Conservation (phyloP, 306 rosid genomes). For the Citrullus amarus region DNA sequence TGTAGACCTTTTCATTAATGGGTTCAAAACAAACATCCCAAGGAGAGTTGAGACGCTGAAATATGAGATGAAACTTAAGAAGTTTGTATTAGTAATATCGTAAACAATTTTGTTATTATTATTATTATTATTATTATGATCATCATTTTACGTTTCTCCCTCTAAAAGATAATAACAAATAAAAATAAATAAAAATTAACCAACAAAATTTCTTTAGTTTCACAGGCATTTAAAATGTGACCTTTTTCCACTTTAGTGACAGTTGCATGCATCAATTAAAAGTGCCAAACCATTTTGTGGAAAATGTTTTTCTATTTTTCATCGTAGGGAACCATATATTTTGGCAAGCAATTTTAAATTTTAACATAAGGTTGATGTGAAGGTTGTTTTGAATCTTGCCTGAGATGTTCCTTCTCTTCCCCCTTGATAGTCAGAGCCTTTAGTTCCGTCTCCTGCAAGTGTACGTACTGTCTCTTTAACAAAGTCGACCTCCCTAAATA, state of each 20-base stretch:
- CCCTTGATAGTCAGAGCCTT: constrained; percentile 82
- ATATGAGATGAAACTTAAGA: not conserved
- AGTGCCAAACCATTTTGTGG: not conserved
- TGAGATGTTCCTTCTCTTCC: constrained; percentile 71
- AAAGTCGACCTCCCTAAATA: constrained; percentile 79
- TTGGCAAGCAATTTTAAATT: not conserved
- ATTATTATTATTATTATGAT: too few relatives aligned
- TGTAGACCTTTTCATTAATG: constrained; percentile 57
- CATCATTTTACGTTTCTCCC: too few relatives aligned
- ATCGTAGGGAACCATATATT: not conserved
- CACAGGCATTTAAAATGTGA: not conserved
- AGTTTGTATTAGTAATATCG: not conserved
- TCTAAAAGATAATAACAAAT: too few relatives aligned
- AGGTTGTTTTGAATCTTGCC: constrained; percentile 33
- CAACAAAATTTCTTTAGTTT: not conserved
- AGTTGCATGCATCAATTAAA: not conserved
- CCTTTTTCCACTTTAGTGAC: not conserved
- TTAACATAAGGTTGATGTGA: constrained; percentile 5
- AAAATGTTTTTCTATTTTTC: not conserved
- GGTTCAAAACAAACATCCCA: constrained; percentile 98
- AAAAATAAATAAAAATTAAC: too few relatives aligned
- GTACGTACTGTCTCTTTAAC: constrained; percentile 65
- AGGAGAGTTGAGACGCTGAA: constrained; percentile 94
- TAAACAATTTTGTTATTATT: too few relatives aligned
- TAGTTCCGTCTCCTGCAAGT: constrained; percentile 92